These are phyloP conservation scores for Magnolia officinalis DNA, from an alignment of 164 flowering plant genomes.

Conservation along the genomic window DNA sequence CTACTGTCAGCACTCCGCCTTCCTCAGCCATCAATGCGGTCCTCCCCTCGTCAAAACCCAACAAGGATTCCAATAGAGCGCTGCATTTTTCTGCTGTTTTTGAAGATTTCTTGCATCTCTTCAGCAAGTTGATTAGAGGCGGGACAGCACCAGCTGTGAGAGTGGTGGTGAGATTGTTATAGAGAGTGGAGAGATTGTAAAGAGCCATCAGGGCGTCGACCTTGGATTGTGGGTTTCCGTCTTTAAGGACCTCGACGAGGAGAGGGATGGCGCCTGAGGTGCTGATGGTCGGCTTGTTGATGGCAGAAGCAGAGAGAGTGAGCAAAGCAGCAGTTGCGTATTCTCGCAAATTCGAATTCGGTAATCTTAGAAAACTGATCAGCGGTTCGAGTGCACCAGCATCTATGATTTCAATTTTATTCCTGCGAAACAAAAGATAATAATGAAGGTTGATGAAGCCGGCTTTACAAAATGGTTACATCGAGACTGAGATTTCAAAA, in stretches of 20 bases:
- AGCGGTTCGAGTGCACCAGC: conserved; percentile 83
- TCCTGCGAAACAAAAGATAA: conserved; percentile 37
- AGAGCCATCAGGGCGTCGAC: conserved; percentile 75
- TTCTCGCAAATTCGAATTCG: conserved; percentile 46
- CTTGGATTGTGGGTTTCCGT: conserved; percentile 69
- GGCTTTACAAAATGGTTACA: too few species aligned
- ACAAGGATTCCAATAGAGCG: conserved; percentile 64
- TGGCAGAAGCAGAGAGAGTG: conserved; percentile 77
- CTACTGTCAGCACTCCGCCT: conserved; percentile 79
- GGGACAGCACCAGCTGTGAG: conserved; percentile 57
- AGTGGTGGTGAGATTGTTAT: conserved; percentile 44
- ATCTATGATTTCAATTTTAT: conserved; percentile 68
- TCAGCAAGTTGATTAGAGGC: conserved; percentile 51
- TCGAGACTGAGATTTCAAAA: too few species aligned
- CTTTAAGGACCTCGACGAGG: conserved; percentile 60
- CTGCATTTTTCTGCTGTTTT: conserved; percentile 75
- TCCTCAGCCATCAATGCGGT: conserved; percentile 64
- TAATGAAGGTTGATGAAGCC: background rate
- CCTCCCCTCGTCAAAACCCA: conserved; percentile 70
- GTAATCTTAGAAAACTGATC: conserved; percentile 53
- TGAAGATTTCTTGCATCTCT: conserved; percentile 65
- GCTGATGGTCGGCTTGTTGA: conserved; percentile 62
- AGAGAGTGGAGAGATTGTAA: conserved; percentile 70
- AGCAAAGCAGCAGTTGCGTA: conserved; percentile 76
- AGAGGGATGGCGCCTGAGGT: conserved; percentile 76